Evolutionary conservation across 495 filamentous ascomycete genomes (phyloP), one percentile per base, ranked within the genome.

Genomic region (Venustampulla echinocandica): DNA sequence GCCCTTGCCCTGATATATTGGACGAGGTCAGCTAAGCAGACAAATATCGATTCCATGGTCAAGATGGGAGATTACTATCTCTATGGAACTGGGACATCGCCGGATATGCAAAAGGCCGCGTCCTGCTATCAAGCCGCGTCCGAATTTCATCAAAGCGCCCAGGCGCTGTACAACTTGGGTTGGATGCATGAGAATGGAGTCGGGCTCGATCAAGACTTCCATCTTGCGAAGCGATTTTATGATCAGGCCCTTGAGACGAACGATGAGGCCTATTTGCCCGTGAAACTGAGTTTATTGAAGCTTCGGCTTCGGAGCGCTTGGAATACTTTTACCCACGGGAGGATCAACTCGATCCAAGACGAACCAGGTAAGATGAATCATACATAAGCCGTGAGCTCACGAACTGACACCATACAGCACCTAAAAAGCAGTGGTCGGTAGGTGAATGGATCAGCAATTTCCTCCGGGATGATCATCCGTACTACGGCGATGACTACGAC

Each of bases 111-210:
- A 49, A 96, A 95, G 63, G 92, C 92, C 1, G 90, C 89, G 0
- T 78, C 82, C 17, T 97, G 93, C 66, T 99, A 97, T 53, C 81
- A 84, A 43, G 84, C 83, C 7, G 92, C 92, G 4, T 89, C 90
- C 1, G 92, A 98, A 56, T 86, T 80, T 40, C 77, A 87, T 56
- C 85, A 87, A 57, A 92, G 86, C 58, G 90, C 90, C 20, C 92
- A 97, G 67, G 93, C 93, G 10, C 80, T 95, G 45, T 99, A 87
- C 77, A 96, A 99, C 54, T 70, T 99, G 10, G 92, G 92, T 11
- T 99, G 92, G 92, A 97, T 99, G 87, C 88, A 99, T 63, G 92
- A 99, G 65, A 96, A 97, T 58, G 92, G 92, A 2, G 71, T 97
- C 36, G 88, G 90, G 10, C 80, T 96, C 2, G 80, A 84, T 27